Conservation (phyloP, 768 basidiomycete species). For the Pholiota microspora region DNA sequence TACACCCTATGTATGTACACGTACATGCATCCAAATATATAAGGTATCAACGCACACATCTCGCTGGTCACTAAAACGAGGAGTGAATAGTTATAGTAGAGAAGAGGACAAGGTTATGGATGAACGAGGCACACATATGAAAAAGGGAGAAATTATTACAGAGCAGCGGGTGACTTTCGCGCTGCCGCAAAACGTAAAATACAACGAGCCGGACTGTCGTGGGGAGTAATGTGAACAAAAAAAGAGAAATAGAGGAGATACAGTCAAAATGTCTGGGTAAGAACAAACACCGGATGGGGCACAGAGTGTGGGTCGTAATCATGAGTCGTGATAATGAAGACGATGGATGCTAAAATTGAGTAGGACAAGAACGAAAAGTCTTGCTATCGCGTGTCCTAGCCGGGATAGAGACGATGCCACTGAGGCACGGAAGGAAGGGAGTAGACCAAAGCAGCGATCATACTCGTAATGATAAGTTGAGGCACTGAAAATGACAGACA, state of each 20-base stretch:
- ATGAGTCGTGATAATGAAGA: neutral
- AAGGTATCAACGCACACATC: too few relatives aligned
- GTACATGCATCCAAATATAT: slow-evolving; percentile 8
- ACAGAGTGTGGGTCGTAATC: neutral
- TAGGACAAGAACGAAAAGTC: slow-evolving; percentile 6
- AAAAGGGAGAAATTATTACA: slow-evolving; percentile 13
- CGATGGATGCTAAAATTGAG: slow-evolving; percentile 1
- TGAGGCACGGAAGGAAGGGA: neutral
- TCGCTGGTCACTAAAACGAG: neutral
- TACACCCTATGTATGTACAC: slow-evolving; percentile 2
- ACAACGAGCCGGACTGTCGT: slow-evolving; percentile 9
- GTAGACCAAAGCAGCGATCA: slow-evolving; percentile 15
- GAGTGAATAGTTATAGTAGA: neutral
- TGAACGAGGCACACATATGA: neutral
- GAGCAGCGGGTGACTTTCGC: slow-evolving; percentile 12
- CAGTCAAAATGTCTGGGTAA: neutral
- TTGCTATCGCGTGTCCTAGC: neutral
- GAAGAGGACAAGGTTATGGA: neutral
- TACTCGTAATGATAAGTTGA: neutral
- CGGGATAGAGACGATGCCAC: neutral
- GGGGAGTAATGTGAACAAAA: neutral
- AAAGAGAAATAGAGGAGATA: neutral
- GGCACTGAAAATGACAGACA: neutral
- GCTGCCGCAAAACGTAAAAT: slow-evolving; percentile 13
- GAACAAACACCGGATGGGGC: neutral